Conservation (phyloP, 805 yeast species). For the Hanseniaspora clermontiae region DNA sequence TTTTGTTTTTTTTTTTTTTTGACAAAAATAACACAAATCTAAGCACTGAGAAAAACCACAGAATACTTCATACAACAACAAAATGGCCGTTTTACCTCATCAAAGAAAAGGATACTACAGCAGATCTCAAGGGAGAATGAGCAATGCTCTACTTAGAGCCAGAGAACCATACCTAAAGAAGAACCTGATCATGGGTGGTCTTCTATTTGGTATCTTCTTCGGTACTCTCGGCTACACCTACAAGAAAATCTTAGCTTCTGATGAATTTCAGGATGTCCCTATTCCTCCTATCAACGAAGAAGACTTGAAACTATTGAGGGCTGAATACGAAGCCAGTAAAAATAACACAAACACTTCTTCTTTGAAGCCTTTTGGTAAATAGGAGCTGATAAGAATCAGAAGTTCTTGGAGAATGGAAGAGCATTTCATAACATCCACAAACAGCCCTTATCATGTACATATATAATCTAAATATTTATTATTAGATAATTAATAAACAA, state of each 20-base stretch:
- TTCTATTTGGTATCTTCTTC: constrained; percentile 50
- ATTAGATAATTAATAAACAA: no score
- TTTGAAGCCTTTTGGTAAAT: neutral
- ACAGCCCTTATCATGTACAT: no score
- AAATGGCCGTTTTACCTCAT: constrained; percentile 8
- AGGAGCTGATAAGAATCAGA: neutral
- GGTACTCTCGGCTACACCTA: constrained; percentile 58
- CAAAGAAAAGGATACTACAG: constrained; percentile 13
- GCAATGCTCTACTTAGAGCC: constrained; percentile 87
- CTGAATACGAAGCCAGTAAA: constrained; percentile 48
- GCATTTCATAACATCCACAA: no score
- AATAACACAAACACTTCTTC: neutral
- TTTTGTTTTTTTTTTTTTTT: neutral
- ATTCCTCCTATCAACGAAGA: constrained; percentile 80
- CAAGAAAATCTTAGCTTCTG: constrained; percentile 52
- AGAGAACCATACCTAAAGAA: constrained; percentile 74
- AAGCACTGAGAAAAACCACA: neutral
- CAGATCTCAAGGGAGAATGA: constrained; percentile 41
- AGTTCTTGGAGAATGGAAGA: neutral
- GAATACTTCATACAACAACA: neutral
- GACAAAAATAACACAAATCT: neutral
- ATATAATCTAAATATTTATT: no score
- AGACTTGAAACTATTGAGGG: constrained; percentile 57
- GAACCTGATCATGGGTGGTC: constrained; percentile 51
- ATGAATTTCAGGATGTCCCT: constrained; percentile 79